Evolutionary conservation across 179 eudicot species (phyloP), one percentile per base, ranked within the genome.

Genomic region (Camellia oleifera): DNA sequence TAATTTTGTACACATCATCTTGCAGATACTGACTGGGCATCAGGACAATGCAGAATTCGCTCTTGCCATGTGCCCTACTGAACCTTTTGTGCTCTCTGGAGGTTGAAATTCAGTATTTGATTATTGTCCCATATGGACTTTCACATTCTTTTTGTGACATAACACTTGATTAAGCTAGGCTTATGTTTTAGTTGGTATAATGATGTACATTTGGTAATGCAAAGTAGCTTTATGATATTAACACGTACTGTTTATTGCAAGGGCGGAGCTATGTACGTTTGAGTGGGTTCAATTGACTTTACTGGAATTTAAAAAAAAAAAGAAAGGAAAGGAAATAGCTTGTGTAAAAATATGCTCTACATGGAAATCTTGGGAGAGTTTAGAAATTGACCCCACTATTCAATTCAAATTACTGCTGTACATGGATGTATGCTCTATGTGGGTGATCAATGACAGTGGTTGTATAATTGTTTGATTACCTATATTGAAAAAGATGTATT

Each of bases 11-110:
- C 44, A 12, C 57, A 32, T 71, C 61, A 46, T 75, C 73, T 77
- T 77, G 81, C 87, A 95, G 99, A 85, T 91, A 70, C 79, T 95
- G 86, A 91, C 95, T 14, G 97, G 99, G 32, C 98, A 95, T 88
- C 83, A 90, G 82, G 97, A 95, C 83, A 92, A 92, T 86, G 99
- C 98, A 7, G 98, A 95, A 87, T 95, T 90, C 88, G 98, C 98
- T 63, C 93, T 94, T 77, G 93, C 97, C 44, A 93, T 92, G 97
- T 91, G 93, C 82, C 98, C 92, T 46, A 85, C 85, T 6, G 99
- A 95, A 65, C 99, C 98, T 56, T 89, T 88, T 85, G 99, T 95
- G 76, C 98, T 94, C 64, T 94, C 97, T 84, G 98, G 99, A 89
- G 99, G 98, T 95, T 40, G 85, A 69, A 75, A 48, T 56, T 14